Evolutionary conservation across 768 basidiomycete genomes (phyloP).

Genomic region (Mycena indigotica): DNA sequence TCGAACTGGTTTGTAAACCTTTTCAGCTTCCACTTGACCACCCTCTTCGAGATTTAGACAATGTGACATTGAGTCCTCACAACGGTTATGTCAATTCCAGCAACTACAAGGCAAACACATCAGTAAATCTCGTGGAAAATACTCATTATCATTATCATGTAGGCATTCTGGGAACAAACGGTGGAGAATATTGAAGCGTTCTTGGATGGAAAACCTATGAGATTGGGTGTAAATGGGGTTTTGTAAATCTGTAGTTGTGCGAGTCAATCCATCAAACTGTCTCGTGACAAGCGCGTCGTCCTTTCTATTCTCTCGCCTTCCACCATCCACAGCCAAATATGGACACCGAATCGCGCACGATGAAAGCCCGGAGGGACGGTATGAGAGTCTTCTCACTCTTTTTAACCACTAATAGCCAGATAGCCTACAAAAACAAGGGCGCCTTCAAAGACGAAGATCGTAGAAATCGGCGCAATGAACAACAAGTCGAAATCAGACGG

Average conservation of each 20-base stretch:
- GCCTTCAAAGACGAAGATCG: slow-evolving; percentile 90
- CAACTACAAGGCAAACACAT: slow-evolving; percentile 47
- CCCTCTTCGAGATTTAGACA: slow-evolving; percentile 50
- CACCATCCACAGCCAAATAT: no score
- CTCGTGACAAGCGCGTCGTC: slow-evolving; percentile 5
- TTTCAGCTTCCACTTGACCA: slow-evolving; percentile 51
- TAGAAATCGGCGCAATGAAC: slow-evolving; percentile 93
- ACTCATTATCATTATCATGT: slow-evolving; percentile 11
- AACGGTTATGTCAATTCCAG: slow-evolving; percentile 57
- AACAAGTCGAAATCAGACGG: slow-evolving; percentile 97
- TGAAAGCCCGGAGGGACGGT: slow-evolving; percentile 78
- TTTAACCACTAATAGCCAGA: slow-evolving; percentile 21
- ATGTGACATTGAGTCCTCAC: slow-evolving; percentile 65
- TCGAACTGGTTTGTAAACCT: background rate
- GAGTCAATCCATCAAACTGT: background rate
- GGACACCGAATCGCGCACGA: slow-evolving; percentile 65
- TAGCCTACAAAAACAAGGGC: slow-evolving; percentile 91
- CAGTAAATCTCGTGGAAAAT: background rate
- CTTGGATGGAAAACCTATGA: slow-evolving; percentile 43
- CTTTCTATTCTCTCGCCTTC: slow-evolving; percentile 26
- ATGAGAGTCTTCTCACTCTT: slow-evolving; percentile 15
- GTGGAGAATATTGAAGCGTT: slow-evolving; percentile 61
- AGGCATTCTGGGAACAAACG: slow-evolving; percentile 55
- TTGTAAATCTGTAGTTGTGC: background rate
- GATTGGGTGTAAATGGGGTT: slow-evolving; percentile 14